Evolutionary conservation across 768 basidiomycete genomes (phyloP).

Genomic region (Mycena pura): DNA sequence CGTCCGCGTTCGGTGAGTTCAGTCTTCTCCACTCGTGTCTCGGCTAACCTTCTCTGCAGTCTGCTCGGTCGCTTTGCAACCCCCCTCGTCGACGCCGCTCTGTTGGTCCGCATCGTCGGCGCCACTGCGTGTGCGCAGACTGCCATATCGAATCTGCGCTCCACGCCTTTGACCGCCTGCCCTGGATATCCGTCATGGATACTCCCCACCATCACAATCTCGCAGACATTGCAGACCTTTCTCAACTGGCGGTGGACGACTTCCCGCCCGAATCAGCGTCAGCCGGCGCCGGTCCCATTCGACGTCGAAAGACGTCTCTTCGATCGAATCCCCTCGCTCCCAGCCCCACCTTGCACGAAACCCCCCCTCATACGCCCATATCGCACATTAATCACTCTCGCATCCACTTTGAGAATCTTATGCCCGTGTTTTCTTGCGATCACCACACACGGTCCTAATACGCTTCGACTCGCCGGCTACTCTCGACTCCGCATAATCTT

Average conservation of each 20-base stretch:
- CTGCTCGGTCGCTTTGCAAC: constrained; percentile 26
- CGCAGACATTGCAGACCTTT: constrained; percentile 71
- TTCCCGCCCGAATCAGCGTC: constrained; percentile 26
- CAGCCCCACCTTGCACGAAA: constrained; percentile 28
- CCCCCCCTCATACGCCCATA: constrained; percentile 38
- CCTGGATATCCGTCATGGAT: constrained; percentile 72
- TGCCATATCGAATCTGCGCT: constrained; percentile 44
- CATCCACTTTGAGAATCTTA: constrained; percentile 63
- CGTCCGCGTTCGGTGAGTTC: constrained; percentile 18
- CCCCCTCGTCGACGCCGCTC: constrained; percentile 46
- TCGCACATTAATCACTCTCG: constrained; percentile 54
- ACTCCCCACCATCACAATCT: constrained; percentile 48
- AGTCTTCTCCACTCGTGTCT: not conserved
- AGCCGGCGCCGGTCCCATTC: constrained; percentile 58
- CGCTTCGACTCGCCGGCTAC: constrained; percentile 37
- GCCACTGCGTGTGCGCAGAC: constrained; percentile 49
- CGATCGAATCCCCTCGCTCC: constrained; percentile 55
- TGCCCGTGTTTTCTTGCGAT: constrained; percentile 60
- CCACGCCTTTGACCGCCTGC: constrained; percentile 64
- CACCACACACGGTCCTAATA: constrained; percentile 34
- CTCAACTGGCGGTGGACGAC: constrained; percentile 50
- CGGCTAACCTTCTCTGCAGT: constrained; percentile 4
- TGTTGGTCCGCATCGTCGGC: constrained; percentile 42
- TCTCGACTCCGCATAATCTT: constrained; percentile 30
- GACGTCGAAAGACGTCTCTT: constrained; percentile 60